phyloP scores from a whole-genome alignment of 202 grass and related monocot genomes.

The Setaria viridis region DNA sequence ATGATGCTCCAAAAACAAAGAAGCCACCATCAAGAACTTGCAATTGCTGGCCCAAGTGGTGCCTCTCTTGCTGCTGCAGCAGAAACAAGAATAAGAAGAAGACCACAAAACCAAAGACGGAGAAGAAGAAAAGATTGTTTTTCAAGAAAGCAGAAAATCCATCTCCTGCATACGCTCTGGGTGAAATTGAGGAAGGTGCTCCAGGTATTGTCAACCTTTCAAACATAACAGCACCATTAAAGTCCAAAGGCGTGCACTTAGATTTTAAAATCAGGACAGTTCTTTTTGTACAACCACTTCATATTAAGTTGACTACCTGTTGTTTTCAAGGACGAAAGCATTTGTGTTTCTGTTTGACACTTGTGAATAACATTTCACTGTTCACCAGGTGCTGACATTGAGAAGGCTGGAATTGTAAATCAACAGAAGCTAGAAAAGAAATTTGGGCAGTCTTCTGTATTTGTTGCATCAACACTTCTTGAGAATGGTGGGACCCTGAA shows the following conservation, averaged over 20 bases:
- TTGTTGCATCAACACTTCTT: conserved; percentile 88
- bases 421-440: conserved; percentile 89
- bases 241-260: not conserved
- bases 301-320: not conserved
- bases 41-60: conserved; percentile 85
- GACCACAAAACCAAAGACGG: conserved; percentile 63
- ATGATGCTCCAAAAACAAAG: conserved; percentile 83
- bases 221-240: not conserved
- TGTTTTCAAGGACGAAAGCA: not conserved
- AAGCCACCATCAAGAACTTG: conserved; percentile 79
- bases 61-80: conserved; percentile 60
- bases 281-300: not conserved
- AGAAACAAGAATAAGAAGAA: conserved; percentile 66
- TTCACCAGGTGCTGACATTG: conserved; percentile 67
- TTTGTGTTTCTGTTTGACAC: conserved; percentile 6
- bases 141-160: conserved; percentile 79
- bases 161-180: conserved; percentile 70
- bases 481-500: conserved; percentile 85
- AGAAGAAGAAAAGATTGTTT: conserved; percentile 81
- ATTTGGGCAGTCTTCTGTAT: conserved; percentile 91
- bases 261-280: not conserved
- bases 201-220: conserved; percentile 54
- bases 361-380: conserved; percentile 8
- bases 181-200: conserved; percentile 65
- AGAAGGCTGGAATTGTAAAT: conserved; percentile 64